phyloP scores from a whole-genome alignment of 495 filamentous ascomycete species.

The Aspergillus campestris region DNA sequence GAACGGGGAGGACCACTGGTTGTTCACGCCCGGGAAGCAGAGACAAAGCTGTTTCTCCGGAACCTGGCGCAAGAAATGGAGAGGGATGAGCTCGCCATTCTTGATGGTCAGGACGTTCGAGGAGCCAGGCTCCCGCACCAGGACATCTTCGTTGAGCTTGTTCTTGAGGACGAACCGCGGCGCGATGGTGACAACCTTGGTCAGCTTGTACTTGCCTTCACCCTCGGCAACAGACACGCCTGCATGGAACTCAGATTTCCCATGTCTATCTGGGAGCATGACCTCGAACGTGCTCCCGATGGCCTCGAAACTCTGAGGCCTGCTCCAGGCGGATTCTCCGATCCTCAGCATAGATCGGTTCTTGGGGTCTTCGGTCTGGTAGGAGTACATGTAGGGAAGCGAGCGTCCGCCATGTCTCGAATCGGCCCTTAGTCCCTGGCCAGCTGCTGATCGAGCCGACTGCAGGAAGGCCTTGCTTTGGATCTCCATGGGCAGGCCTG shows the following conservation, averaged over 20 bases:
- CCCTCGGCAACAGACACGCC: slow-evolving; percentile 84
- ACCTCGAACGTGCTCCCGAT: slow-evolving; percentile 87
- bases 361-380: slow-evolving; percentile 70
- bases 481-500: slow-evolving; percentile 79
- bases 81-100: slow-evolving; percentile 64
- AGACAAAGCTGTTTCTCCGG: slow-evolving; percentile 81
- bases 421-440: slow-evolving; percentile 55
- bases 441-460: slow-evolving; percentile 69
- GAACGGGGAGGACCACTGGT: slow-evolving; percentile 97
- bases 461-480: slow-evolving; percentile 83
- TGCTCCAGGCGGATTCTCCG: slow-evolving; percentile 88
- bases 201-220: slow-evolving; percentile 94
- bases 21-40: slow-evolving; percentile 90
- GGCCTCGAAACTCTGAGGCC: slow-evolving; percentile 96
- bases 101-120: slow-evolving; percentile 71
- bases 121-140: slow-evolving; percentile 83
- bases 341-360: slow-evolving; percentile 84
- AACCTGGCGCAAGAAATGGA: slow-evolving; percentile 76
- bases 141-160: slow-evolving; percentile 76
- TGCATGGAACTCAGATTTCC: slow-evolving; percentile 75
- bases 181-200: slow-evolving; percentile 87
- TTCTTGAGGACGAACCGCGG: slow-evolving; percentile 94
- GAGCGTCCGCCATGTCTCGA: slow-evolving; percentile 46
- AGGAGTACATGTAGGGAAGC: slow-evolving; percentile 93
- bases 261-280: slow-evolving; percentile 60